Conservation (phyloP, 73 alveolate species). For the Uronychia setigera region DNA sequence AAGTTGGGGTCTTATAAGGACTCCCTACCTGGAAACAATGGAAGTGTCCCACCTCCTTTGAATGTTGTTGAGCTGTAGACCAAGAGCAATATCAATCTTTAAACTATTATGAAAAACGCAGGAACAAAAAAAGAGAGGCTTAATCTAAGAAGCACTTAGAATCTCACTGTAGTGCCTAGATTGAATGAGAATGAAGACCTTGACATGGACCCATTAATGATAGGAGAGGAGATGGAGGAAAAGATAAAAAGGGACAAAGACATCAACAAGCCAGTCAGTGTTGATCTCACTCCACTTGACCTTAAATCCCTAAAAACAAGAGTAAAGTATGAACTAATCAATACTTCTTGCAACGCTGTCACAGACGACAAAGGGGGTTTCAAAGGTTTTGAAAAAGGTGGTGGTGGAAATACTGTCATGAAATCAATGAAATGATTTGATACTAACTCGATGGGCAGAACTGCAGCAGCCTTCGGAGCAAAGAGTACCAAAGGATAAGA, state of each 20-base stretch:
- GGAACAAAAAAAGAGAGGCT: background rate
- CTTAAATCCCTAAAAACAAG: background rate
- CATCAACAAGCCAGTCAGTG: background rate
- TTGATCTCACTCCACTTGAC: background rate
- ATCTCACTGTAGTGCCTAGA: background rate
- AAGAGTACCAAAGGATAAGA: too few relatives aligned
- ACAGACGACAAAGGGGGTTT: too few relatives aligned
- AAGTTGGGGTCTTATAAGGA: too few relatives aligned
- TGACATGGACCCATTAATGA: background rate
- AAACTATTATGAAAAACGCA: background rate
- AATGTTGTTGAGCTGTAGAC: background rate
- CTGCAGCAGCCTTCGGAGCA: too few relatives aligned
- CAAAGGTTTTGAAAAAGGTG: too few relatives aligned
- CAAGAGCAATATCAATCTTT: background rate
- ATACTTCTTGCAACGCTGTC: too few relatives aligned
- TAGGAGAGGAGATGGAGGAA: background rate
- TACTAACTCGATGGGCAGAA: too few relatives aligned
- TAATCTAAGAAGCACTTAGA: background rate
- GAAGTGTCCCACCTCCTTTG: too few relatives aligned
- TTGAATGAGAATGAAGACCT: background rate
- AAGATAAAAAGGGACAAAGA: background rate
- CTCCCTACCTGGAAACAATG: too few relatives aligned
- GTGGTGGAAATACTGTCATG: too few relatives aligned
- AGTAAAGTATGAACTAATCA: background rate
- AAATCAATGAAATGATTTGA: too few relatives aligned